Base-by-base conservation (phyloP, 2,329 filamentous ascomycete genomes). In the Fusarium incarnatum region DNA sequence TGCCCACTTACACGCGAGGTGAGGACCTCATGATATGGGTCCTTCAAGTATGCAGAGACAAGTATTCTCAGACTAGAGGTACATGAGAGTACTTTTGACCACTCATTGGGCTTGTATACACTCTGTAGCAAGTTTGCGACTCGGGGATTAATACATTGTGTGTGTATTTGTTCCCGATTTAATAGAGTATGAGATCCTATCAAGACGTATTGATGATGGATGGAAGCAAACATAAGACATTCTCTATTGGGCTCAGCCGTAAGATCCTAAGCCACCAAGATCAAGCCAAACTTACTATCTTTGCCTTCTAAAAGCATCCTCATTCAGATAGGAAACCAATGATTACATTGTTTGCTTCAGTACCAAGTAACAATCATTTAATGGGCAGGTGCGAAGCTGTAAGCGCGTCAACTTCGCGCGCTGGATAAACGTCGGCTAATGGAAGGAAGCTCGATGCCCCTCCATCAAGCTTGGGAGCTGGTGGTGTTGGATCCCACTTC, bases 391-490 rank as follows among this genome's bases (percentile, higher is more conserved):
- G 15, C 20, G 22, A 27, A 30, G 30, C 41, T 44, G 41, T 13
- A 45, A 42, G 32, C 65, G 46, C 46, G 62, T 65, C 47, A 66
- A 58, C 42, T 53, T 67, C 42, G 57, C 50, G 52, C 55, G 52
- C 48, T 73, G 74, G 74, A 42, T 63, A 44, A 76, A 75, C 55
- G 10, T 69, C 74, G 74, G 74, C 50, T 66, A 67, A 46, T 48
- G 42, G 23, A 54, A 74, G 61, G 23, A 54, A 74, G 64, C 71
- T 73, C 44, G 32, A 28, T 70, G 73, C 71, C 69, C 74, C 72
- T 76, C 74, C 71, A 76, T 40, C 32, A 27, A 73, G 60, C 59
- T 67, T 70, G 53, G 50, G 59, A 71, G 67, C 64, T 71, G 56
- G 40, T 46, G 64, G 58, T 67, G 54, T 34, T 27, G 44, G 42